These are phyloP conservation scores for Carex scoparia DNA, from an alignment of 176 grass and related monocot species.

Conservation along the genomic window DNA sequence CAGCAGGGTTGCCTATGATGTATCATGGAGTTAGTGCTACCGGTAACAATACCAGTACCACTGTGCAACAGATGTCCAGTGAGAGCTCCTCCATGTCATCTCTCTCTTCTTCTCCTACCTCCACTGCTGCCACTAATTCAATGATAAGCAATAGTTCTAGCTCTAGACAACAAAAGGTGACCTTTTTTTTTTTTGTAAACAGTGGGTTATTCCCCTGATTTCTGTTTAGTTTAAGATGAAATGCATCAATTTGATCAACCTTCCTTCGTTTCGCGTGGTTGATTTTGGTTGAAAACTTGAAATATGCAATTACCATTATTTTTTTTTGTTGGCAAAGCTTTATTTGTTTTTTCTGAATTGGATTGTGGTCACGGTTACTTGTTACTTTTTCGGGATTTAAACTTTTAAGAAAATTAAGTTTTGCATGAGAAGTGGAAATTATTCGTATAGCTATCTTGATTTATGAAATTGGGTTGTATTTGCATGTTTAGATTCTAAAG, in stretches of 20 bases:
- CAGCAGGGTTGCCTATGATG: conserved; percentile 4
- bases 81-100: conserved; percentile 33
- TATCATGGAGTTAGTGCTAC: conserved; percentile 15
- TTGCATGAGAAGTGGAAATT: not conserved
- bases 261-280: not conserved
- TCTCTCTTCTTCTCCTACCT: conserved; percentile 26
- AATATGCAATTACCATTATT: not conserved
- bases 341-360: not conserved
- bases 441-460: not conserved
- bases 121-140: conserved; percentile 18
- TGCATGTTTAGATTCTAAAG: not conserved
- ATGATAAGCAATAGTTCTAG: not conserved
- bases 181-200: not conserved
- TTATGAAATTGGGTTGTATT: not conserved
- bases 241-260: not conserved
- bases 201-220: not conserved
- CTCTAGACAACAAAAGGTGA: conserved; percentile 25
- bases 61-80: conserved; percentile 21
- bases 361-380: not conserved
- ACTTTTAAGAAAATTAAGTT: not conserved
- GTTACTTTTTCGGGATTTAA: not conserved
- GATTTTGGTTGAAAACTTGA: not conserved
- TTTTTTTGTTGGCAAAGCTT: not conserved
- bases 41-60: not conserved
- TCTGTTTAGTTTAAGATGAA: not conserved